phyloP scores from a whole-genome alignment of 129 eudicot genomes.

The Smallanthus sonchifolius region DNA sequence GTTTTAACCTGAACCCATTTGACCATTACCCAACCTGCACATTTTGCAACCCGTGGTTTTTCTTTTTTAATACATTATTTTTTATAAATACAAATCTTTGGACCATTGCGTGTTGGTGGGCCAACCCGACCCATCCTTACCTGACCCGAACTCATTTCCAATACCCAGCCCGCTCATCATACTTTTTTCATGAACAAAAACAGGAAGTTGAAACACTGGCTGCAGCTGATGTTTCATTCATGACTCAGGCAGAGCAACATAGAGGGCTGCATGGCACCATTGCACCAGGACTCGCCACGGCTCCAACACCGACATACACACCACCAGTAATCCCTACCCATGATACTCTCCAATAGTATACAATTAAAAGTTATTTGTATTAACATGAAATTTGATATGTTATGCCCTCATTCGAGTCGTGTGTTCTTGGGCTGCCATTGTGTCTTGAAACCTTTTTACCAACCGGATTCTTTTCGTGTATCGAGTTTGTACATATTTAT shows the following conservation, averaged over 20 bases:
- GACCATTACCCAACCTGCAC: background rate
- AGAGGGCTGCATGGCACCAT: slow-evolving; percentile 60
- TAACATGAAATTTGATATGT: slow-evolving; percentile 3
- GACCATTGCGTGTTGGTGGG: background rate
- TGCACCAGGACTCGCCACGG: slow-evolving; percentile 28
- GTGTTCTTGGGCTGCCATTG: slow-evolving; percentile 21
- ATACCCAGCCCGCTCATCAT: background rate
- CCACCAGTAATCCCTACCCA: slow-evolving; percentile 23
- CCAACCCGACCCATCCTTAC: background rate
- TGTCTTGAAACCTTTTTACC: slow-evolving; percentile 11
- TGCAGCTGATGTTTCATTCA: slow-evolving; percentile 59
- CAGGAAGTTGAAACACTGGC: slow-evolving; percentile 75
- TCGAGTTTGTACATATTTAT: slow-evolving; percentile 12
- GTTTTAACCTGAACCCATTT: background rate
- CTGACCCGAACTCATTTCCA: background rate
- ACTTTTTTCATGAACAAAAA: background rate
- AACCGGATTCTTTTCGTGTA: slow-evolving; percentile 15
- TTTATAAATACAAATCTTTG: background rate
- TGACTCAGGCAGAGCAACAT: slow-evolving; percentile 60
- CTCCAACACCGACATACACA: slow-evolving; percentile 31
- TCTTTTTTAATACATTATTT: background rate
- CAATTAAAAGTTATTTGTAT: slow-evolving; percentile 8
- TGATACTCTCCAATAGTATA: slow-evolving; percentile 30
- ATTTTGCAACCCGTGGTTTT: background rate
- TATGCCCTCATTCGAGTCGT: slow-evolving; percentile 17